These are phyloP conservation scores for Kwoniella botswanensis DNA, from an alignment of 768 basidiomycete genomes.

Conservation along the genomic window DNA sequence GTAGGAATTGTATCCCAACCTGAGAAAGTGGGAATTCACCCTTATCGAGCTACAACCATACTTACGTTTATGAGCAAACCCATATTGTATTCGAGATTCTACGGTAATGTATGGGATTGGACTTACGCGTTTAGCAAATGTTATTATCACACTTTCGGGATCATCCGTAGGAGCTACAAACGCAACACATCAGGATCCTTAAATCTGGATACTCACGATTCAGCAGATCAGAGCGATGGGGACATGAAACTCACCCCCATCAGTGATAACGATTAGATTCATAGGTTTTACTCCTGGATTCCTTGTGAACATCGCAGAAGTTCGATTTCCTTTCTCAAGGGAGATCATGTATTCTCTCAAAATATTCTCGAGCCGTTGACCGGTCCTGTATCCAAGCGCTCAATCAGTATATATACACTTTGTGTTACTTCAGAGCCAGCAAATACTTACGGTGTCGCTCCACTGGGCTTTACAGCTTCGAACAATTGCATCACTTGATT, in stretches of 20 bases:
- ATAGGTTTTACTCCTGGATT: slow-evolving; percentile 45
- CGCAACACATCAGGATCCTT: slow-evolving; percentile 15
- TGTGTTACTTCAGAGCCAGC: too few species aligned
- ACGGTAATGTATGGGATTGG: too few species aligned
- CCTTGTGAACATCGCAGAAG: slow-evolving; percentile 1
- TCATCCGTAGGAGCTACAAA: slow-evolving; percentile 60
- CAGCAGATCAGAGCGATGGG: too few species aligned
- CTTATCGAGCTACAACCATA: slow-evolving; percentile 56
- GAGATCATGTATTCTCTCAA: slow-evolving; percentile 46
- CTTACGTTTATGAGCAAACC: too few species aligned
- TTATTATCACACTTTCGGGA: slow-evolving; percentile 59
- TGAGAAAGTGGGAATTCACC: slow-evolving; percentile 65
- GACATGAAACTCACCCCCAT: slow-evolving; percentile 51
- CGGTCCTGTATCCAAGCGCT: slow-evolving; percentile 20
- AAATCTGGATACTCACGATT: slow-evolving; percentile 11
- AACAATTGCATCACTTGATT: slow-evolving; percentile 48
- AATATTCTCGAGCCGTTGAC: slow-evolving; percentile 41
- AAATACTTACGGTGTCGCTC: slow-evolving; percentile 53
- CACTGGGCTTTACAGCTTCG: slow-evolving; percentile 43
- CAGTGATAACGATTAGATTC: slow-evolving; percentile 49
- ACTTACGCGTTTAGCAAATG: slow-evolving; percentile 58
- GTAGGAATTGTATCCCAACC: slow-evolving; percentile 74
- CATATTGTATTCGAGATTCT: too few species aligned
- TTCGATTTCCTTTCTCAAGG: slow-evolving; percentile 28
- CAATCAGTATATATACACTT: too few species aligned